Base-by-base conservation (phyloP, 2,329 filamentous ascomycete genomes). In the Tolypocladium cylindrosporum region DNA sequence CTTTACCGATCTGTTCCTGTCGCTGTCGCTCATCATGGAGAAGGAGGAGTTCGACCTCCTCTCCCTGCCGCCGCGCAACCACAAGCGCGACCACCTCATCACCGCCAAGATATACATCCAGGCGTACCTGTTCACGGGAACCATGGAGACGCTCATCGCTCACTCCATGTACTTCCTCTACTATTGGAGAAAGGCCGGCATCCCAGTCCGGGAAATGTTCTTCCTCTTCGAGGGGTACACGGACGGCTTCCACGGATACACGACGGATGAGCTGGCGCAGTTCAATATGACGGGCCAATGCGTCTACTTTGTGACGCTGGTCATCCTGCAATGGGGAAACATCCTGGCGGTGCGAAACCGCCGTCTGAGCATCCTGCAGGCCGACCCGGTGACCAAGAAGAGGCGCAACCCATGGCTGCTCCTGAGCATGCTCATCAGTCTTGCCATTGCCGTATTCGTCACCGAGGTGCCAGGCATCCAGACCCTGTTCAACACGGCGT, bases 101-200 rank as follows among this genome's bases (percentile, higher is more conserved):
- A 81, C 75, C 64, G 56, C 73, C 55, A 76, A 76, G 64, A 79
- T 82, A 54, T 81, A 80, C 63, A 70, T 67, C 1, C 79, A 82
- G 54, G 72, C 78, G 0, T 82, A 82, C 61, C 72, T 80, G 4
- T 80, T 82, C 60, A 75, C 76, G 2, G 79, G 79, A 37, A 72
- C 75, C 41, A 76, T 81, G 71, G 79, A 82, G 60, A 77, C 79
- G 0, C 58, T 77, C 57, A 74, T 69, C 5, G 78, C 79, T 0
- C 78, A 81, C 57, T 59, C 74, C 61, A 82, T 82, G 79, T 81
- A 77, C 67, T 82, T 81, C 69, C 61, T 80, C 0, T 82, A 82
- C 70, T 74, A 77, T 71, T 79, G 73, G 67, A 71, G 66, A 14
- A 66, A 76, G 48, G 77, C 79, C 1, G 71, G 74, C 8, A 79